Percentiles rank a stretch among this genome's conserved stretches.
Conservation (phyloP, 2,329 filamentous ascomycete genomes). For the Simplicillium sp. region DNA sequence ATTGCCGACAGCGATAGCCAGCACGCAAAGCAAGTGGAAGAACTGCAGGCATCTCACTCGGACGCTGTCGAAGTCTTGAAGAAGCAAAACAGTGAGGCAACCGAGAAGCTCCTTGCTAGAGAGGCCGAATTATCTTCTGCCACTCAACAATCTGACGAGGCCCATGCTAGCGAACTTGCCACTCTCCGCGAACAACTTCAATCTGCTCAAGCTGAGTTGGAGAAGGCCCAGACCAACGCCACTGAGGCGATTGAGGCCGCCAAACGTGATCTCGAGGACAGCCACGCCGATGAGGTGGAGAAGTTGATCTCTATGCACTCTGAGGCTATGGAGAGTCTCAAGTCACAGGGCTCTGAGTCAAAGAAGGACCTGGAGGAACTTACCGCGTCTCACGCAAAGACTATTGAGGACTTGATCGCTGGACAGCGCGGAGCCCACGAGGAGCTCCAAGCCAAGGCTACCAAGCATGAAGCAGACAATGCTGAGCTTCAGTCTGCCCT, state of each 20-base stretch:
- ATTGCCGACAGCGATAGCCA: background rate
- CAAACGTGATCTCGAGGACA: conserved; percentile 33
- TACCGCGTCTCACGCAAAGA: conserved; percentile 24
- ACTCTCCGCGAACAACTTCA: conserved; percentile 26
- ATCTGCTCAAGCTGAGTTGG: conserved; percentile 32
- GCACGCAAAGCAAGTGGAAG: background rate
- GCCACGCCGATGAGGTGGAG: conserved; percentile 36
- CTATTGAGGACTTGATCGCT: conserved; percentile 27
- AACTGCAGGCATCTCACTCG: conserved; percentile 8
- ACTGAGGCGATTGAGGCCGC: conserved; percentile 34
- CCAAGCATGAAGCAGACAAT: conserved; percentile 24
- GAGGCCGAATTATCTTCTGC: conserved; percentile 17
- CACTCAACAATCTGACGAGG: conserved; percentile 18
- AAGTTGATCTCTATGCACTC: conserved; percentile 32
- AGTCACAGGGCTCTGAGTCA: conserved; percentile 25
- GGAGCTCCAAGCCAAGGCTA: conserved; percentile 24
- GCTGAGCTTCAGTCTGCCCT: conserved; percentile 25
- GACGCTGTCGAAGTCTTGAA: conserved; percentile 14
- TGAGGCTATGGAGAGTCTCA: conserved; percentile 30
- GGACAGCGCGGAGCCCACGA: conserved; percentile 25
- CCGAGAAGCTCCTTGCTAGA: conserved; percentile 17
- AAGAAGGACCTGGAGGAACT: conserved; percentile 35
- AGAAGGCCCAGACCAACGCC: conserved; percentile 32
- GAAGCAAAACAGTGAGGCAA: background rate
- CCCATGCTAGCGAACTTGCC: conserved; percentile 16